Conservation (phyloP, 352 stramenopile species). For the Achlya hypogyna region DNA sequence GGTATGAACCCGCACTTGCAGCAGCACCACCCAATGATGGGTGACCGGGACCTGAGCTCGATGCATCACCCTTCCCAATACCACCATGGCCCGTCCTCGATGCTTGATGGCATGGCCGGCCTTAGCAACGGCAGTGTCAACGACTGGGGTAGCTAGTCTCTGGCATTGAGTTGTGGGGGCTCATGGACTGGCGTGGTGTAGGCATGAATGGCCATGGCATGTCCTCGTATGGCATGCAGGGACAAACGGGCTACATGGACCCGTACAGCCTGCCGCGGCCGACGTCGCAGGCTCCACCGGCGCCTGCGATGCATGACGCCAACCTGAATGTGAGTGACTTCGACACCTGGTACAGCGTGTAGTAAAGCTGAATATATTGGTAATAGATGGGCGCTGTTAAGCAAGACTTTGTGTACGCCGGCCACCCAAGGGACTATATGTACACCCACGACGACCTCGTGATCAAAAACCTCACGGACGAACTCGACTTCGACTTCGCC, state of each 20-base stretch:
- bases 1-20: background rate
- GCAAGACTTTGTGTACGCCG: too few relatives aligned
- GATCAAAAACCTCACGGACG: conserved; percentile 15
- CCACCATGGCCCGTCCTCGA: background rate
- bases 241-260: background rate
- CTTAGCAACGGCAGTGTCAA: background rate
- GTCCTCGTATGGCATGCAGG: background rate
- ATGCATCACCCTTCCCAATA: background rate
- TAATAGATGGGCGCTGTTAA: background rate
- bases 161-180: background rate
- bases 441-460: background rate
- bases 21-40: background rate
- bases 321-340: background rate
- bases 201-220: background rate
- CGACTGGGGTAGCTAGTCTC: background rate
- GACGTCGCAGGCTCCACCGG: too few relatives aligned
- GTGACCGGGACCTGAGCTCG: background rate
- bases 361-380: background rate
- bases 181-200: background rate
- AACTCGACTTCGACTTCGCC: conserved; percentile 13
- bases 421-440: background rate
- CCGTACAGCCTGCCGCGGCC: background rate
- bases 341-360: background rate
- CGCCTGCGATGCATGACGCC: too few relatives aligned
- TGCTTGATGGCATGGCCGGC: background rate